A percentile compares a stretch with the other conserved stretches of the same genome.
Evolutionary conservation across 2,329 filamentous ascomycete genomes (phyloP).

Genomic region (Arthroderma uncinatum): DNA sequence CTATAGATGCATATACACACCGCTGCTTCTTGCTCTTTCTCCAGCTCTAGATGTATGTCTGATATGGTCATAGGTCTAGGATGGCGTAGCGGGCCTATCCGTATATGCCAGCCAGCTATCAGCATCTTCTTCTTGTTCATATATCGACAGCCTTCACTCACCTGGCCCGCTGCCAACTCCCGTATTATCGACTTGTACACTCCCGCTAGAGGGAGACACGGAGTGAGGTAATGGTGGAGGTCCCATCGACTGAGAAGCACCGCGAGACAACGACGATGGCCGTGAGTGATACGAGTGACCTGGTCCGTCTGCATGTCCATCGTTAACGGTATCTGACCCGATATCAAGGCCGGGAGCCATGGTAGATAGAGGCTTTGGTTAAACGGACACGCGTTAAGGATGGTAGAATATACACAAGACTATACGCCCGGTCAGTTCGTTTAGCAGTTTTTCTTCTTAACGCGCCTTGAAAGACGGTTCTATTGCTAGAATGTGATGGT

Average conservation of each 20-base stretch:
- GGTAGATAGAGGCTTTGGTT: neutral
- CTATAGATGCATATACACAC: slow-evolving; percentile 39
- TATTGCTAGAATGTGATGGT: neutral
- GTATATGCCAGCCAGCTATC: neutral
- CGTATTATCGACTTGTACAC: slow-evolving; percentile 25
- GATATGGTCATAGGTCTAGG: slow-evolving; percentile 78
- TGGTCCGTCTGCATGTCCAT: neutral
- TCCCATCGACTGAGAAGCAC: slow-evolving; percentile 39
- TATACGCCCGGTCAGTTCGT: neutral
- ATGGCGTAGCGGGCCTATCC: slow-evolving; percentile 63
- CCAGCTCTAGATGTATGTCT: slow-evolving; percentile 77
- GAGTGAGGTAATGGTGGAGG: slow-evolving; percentile 28
- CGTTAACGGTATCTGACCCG: neutral
- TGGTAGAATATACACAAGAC: neutral
- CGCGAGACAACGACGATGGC: slow-evolving; percentile 33
- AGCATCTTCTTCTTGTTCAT: neutral
- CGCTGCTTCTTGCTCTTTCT: slow-evolving; percentile 91
- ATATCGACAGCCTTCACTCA: slow-evolving; percentile 14
- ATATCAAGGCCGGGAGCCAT: neutral
- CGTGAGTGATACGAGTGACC: neutral
- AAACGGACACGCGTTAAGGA: neutral
- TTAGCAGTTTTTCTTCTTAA: neutral
- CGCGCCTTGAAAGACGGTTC: too few species aligned
- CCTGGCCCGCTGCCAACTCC: slow-evolving; percentile 32
- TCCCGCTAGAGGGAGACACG: slow-evolving; percentile 20